Conservation (phyloP, 768 basidiomycete genomes). For the Saitozyma podzolica region DNA sequence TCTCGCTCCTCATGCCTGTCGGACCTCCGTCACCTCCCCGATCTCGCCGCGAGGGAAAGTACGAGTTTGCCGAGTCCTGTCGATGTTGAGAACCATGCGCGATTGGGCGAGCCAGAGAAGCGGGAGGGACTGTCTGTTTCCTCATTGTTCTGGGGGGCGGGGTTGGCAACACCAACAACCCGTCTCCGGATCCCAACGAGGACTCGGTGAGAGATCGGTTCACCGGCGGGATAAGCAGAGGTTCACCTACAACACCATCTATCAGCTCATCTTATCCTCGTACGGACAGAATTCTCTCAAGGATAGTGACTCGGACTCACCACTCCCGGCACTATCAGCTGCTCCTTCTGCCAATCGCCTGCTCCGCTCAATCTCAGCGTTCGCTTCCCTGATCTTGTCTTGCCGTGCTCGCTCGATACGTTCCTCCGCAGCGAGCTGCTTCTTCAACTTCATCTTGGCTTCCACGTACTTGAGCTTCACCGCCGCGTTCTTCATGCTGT, state of each 20-base stretch:
- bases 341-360: slow-evolving; percentile 3
- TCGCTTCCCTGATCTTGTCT: slow-evolving; percentile 33
- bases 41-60: slow-evolving; percentile 2
- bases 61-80: neutral
- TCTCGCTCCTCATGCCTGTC: neutral
- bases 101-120: neutral
- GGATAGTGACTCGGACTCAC: slow-evolving; percentile 1
- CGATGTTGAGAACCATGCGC: neutral
- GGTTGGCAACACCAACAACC: neutral
- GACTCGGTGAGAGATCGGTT: slow-evolving; percentile 8
- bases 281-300: neutral
- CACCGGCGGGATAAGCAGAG: slow-evolving; percentile 16
- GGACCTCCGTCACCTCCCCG: neutral
- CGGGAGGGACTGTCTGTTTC: neutral
- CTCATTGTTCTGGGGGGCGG: slow-evolving; percentile 5
- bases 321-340: slow-evolving; percentile 9
- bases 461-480: slow-evolving; percentile 37
- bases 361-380: slow-evolving; percentile 26
- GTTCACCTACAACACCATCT: neutral
- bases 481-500: slow-evolving; percentile 42
- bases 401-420: slow-evolving; percentile 12
- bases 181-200: neutral
- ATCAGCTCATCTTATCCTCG: slow-evolving; percentile 2
- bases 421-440: slow-evolving; percentile 31
- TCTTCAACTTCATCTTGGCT: slow-evolving; percentile 35